Evolutionary conservation across 1,139 yeast species (phyloP), one percentile per base, ranked within the genome.

Genomic region (Chernovozyma sophiae-reginae): DNA sequence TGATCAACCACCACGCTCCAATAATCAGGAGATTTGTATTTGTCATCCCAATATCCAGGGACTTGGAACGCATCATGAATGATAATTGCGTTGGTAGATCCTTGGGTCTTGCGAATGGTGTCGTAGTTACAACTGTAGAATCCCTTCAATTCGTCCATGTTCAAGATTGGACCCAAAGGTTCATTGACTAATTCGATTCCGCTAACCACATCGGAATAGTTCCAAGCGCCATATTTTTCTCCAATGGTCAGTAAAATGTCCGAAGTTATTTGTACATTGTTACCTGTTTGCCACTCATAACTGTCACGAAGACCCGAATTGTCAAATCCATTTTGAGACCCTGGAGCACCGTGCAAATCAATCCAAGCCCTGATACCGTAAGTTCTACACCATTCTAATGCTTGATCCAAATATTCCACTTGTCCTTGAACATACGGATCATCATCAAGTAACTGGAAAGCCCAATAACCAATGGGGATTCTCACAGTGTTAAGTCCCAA

Each of bases 401-500:
- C 96, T 48, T 71, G 65, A 49, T 85, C 89, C 43, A 90, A 65
- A 57, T 83, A 86, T 14, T 61, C 55, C 38, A 72, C 78, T 63
- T 89, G 97, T 19, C 97, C 97, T 54, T 77, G 81, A 33, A 86
- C 95, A 56, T 86, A 90, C 6, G 97, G 96, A 56, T 92, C 98
- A 42, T 67, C 62, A 16, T 65, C 73, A 40, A 77, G 64, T 31
- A 67, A 62, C 35, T 72, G 62, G 59, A 85, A 92, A 3, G 97
- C 97, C 98, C 98, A 90, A 67, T 90, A 92, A 6, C 97, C 97
- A 43, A 90, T 77, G 20, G 97, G 97, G 42, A 90, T 83, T 51
- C 97, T 77, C 26, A 86, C 96, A 43, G 83, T 71, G 62, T 90
- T 90, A 49, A 90, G 72, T 1, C 97, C 97, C 48, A 75, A 73